Base-by-base conservation (phyloP, 78 protist genomes). In the Dictyostelium intermedium region DNA sequence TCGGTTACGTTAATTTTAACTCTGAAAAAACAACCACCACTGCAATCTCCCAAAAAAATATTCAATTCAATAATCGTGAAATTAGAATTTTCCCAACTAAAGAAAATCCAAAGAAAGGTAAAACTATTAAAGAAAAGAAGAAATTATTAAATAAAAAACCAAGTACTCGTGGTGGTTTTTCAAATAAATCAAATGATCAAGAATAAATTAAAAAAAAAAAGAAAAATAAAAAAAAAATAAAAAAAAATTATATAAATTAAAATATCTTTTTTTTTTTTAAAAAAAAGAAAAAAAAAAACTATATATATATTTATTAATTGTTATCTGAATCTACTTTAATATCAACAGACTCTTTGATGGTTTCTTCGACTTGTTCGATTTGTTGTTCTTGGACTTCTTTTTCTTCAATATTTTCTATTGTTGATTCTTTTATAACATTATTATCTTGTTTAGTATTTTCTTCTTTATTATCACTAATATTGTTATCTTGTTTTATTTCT, bases 1-100 rank as follows among this genome's bases (percentile, higher is more conserved):
- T 89, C 35, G 93, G 84, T 45, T 89, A 89, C 50, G 86, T 80
- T 3, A 34, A n/a, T 27, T 89, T 89, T 39, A 61, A 60, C 14
- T 27, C 72, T 50, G n/a, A n/a, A 6, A 25, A 25, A 25, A 3
- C 66, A 23, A 82, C 93, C 0, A 78, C 60, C 3, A 13, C 18
- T 3, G 93, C 93, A 5, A 69, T 89, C 20, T 39, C 20, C 9
- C 13, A 9, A 8, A 80, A 80, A 74, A 20, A 27, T 6, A 9
- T 89, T 6, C 5, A 23, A 2, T 41, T 89, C 20, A 27, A 16
- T 14, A 56, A 50, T 8, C 61, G 86, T 47, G 53, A 79, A 43
- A 78, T 89, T 66, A 56, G 93, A 66, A 80, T 89, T n/a, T 89
- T 89, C 93, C 93, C 93, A 39, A 80, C 83, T 27, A 89, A 89